Evolutionary conservation across 1,139 yeast species (phyloP).

Genomic region (Suhomyces kunorum): DNA sequence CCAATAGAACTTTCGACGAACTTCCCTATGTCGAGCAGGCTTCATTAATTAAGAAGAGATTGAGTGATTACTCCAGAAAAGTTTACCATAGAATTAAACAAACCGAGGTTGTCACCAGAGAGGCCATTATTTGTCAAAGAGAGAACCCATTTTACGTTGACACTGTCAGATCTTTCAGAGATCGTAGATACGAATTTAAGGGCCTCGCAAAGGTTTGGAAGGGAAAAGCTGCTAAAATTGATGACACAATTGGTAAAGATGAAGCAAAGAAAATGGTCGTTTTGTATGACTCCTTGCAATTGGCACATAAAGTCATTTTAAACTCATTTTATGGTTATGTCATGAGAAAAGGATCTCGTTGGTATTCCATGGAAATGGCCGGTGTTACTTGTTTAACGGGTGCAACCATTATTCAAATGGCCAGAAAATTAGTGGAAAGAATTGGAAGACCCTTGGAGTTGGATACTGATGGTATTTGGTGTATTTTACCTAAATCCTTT

Average conservation of each 20-base stretch:
- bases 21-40: conserved; percentile 80
- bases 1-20: conserved; percentile 69
- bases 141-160: conserved; percentile 97
- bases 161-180: conserved; percentile 93
- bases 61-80: conserved; percentile 84
- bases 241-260: conserved; percentile 62
- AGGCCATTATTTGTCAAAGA: conserved; percentile 94
- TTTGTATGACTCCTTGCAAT: conserved; percentile 88
- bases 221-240: conserved; percentile 64
- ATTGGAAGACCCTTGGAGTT: conserved; percentile 93
- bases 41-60: conserved; percentile 66
- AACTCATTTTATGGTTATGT: conserved; percentile 98
- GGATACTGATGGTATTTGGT: conserved; percentile 99
- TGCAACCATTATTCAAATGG: conserved; percentile 97
- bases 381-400: conserved; percentile 98
- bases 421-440: conserved; percentile 87
- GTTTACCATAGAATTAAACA: conserved; percentile 80
- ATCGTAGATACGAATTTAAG: conserved; percentile 94
- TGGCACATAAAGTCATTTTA: conserved; percentile 95
- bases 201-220: conserved; percentile 95
- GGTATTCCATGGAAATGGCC: conserved; percentile 99
- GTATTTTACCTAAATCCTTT: conserved; percentile 88
- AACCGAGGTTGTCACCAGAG: conserved; percentile 83
- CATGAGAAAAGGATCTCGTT: conserved; percentile 97
- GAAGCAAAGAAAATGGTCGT: conserved; percentile 95